phyloP scores from a whole-genome alignment of 805 yeast genomes.

The Cyberlindnera galapagoensis region DNA sequence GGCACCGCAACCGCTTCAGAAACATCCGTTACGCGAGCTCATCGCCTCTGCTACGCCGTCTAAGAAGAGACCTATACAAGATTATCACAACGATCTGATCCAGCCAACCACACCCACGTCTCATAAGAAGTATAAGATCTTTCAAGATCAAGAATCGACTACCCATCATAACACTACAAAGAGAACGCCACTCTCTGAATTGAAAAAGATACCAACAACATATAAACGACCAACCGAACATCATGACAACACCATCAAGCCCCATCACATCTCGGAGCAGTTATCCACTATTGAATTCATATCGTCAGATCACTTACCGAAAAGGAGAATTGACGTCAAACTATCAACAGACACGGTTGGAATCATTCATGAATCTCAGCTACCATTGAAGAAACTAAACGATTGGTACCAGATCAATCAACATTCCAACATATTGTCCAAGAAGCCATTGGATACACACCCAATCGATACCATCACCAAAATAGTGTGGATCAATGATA shows the following conservation, averaged over 20 bases:
- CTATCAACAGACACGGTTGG: slow-evolving; percentile 5
- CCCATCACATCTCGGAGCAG: not conserved
- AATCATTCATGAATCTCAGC: slow-evolving; percentile 7
- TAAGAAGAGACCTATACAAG: too few species aligned
- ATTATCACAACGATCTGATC: too few species aligned
- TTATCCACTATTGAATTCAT: not conserved
- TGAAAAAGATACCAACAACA: not conserved
- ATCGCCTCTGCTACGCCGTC: too few species aligned
- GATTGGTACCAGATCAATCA: slow-evolving; percentile 20
- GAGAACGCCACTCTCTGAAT: slow-evolving; percentile 6
- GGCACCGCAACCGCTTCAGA: too few species aligned
- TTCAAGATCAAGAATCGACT: too few species aligned
- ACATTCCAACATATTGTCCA: slow-evolving; percentile 4
- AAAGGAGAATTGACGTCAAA: not conserved
- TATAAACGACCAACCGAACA: too few species aligned
- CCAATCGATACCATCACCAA: slow-evolving; percentile 4
- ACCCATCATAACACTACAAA: slow-evolving; percentile 1
- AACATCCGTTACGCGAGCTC: too few species aligned
- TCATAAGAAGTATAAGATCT: too few species aligned
- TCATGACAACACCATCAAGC: too few species aligned
- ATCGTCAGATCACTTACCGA: not conserved
- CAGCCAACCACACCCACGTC: too few species aligned
- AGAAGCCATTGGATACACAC: not conserved
- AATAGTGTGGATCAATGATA: slow-evolving; percentile 10
- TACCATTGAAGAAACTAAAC: slow-evolving; percentile 16